Conservation (phyloP, 768 basidiomycete species). For the Phlegmacium glaucopus region DNA sequence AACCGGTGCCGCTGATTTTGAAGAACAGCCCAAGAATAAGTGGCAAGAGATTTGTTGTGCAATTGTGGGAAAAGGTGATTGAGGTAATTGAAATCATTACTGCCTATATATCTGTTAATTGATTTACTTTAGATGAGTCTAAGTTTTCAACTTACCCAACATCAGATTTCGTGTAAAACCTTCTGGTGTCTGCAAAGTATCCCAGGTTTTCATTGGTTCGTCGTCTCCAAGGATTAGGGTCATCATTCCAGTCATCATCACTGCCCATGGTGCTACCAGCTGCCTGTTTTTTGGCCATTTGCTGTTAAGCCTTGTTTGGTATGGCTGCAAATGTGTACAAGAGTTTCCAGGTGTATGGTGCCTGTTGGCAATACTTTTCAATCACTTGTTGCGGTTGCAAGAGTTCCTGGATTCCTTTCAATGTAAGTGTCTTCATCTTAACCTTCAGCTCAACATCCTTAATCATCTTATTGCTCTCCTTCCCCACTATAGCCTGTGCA, state of each 20-base stretch:
- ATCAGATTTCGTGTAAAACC: conserved; percentile 21
- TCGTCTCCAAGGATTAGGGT: conserved; percentile 15
- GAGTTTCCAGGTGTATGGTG: conserved; percentile 13
- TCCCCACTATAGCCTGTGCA: not conserved
- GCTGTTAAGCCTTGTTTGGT: conserved; percentile 16
- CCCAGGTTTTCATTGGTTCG: conserved; percentile 4
- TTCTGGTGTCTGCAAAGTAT: conserved; percentile 4
- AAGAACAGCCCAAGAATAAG: conserved; percentile 32
- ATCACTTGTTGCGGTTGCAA: conserved; percentile 1
- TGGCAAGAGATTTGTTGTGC: conserved; percentile 24
- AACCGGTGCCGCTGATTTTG: conserved; percentile 26
- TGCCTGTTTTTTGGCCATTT: conserved; percentile 7
- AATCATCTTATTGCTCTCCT: conserved; percentile 9
- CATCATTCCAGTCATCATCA: too few species aligned
- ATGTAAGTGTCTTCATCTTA: conserved; percentile 4
- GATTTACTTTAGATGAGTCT: not conserved
- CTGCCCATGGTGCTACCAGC: too few species aligned
- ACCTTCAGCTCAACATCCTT: not conserved
- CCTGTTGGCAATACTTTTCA: conserved; percentile 1
- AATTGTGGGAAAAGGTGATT: conserved; percentile 23
- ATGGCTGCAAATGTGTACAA: conserved; percentile 11
- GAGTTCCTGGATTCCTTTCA: not conserved
- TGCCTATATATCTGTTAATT: too few species aligned
- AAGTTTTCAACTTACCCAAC: conserved; percentile 13
- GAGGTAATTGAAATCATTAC: conserved; percentile 12